Conservation (phyloP, 345 rosid genomes). For the Sonneratia alba region DNA sequence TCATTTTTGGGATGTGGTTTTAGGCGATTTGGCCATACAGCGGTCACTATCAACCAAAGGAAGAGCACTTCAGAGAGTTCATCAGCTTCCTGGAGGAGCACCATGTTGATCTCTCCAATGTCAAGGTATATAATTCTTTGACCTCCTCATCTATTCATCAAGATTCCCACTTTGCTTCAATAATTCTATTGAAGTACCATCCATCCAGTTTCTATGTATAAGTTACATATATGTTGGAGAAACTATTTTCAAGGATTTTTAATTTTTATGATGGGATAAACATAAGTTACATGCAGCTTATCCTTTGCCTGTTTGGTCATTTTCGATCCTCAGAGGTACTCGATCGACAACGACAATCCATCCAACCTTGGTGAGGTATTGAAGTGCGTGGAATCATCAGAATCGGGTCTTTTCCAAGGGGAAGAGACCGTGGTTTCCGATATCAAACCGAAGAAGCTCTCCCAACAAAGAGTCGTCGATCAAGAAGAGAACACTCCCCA, state of each 20-base stretch:
- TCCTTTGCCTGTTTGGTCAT: not conserved
- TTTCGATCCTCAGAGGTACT: conserved; percentile 35
- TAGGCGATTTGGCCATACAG: conserved; percentile 96
- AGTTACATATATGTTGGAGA: not conserved
- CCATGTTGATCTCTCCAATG: conserved; percentile 62
- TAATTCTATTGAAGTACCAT: not conserved
- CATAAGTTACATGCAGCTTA: not conserved
- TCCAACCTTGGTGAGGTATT: conserved; percentile 19
- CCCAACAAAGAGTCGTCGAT: conserved; percentile 4
- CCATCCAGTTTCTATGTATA: not conserved
- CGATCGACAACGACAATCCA: conserved; percentile 57
- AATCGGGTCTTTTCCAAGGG: conserved; percentile 1
- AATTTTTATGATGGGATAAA: too few relatives aligned
- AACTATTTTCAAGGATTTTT: too few relatives aligned
- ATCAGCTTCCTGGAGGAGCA: conserved; percentile 55
- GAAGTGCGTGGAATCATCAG: conserved; percentile 11
- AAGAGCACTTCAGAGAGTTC: conserved; percentile 80
- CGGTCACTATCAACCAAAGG: conserved; percentile 93
- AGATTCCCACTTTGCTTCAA: not conserved
- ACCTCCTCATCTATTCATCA: not conserved
- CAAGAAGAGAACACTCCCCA: conserved; percentile 9
- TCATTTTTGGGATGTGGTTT: not conserved
- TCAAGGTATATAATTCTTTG: conserved; percentile 40
- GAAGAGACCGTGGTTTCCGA: not conserved
- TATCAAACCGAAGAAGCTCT: conserved; percentile 3